Evolutionary conservation across 805 yeast genomes (phyloP).

Genomic region (Candida argentea): DNA sequence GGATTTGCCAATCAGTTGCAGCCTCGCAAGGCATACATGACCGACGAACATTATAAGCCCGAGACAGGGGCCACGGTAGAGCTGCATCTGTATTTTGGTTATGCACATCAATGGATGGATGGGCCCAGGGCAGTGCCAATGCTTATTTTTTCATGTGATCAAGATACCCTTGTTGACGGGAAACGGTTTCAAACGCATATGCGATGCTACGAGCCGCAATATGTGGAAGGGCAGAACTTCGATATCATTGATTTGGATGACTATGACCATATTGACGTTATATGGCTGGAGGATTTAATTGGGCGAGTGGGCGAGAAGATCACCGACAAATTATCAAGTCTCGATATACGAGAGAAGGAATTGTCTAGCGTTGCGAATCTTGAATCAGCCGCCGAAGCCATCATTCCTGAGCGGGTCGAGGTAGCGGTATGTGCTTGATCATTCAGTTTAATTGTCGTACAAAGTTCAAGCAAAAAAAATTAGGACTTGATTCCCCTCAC

Average conservation of each 20-base stretch:
- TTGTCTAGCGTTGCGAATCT: too few relatives aligned
- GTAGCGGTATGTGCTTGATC: too few relatives aligned
- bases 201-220: slow-evolving; percentile 43
- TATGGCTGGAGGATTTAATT: slow-evolving; percentile 80
- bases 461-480: too few relatives aligned
- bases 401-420: too few relatives aligned
- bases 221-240: slow-evolving; percentile 24
- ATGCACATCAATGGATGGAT: slow-evolving; percentile 44
- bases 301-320: slow-evolving; percentile 47
- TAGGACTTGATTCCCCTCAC: too few relatives aligned
- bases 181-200: slow-evolving; percentile 56
- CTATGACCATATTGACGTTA: slow-evolving; percentile 82
- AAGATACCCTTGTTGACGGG: slow-evolving; percentile 75
- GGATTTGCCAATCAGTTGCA: slow-evolving; percentile 31
- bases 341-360: too few relatives aligned
- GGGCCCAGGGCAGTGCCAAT: slow-evolving; percentile 38
- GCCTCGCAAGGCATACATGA: slow-evolving; percentile 19
- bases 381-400: too few relatives aligned
- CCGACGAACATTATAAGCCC: slow-evolving; percentile 16
- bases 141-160: slow-evolving; percentile 58
- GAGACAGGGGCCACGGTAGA: slow-evolving; percentile 19
- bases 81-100: slow-evolving; percentile 43
- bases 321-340: slow-evolving; percentile 6
- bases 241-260: slow-evolving; percentile 37
- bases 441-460: too few relatives aligned